Evolutionary conservation across 1,139 yeast species (phyloP).

Genomic region (Yamadazyma triangularis): DNA sequence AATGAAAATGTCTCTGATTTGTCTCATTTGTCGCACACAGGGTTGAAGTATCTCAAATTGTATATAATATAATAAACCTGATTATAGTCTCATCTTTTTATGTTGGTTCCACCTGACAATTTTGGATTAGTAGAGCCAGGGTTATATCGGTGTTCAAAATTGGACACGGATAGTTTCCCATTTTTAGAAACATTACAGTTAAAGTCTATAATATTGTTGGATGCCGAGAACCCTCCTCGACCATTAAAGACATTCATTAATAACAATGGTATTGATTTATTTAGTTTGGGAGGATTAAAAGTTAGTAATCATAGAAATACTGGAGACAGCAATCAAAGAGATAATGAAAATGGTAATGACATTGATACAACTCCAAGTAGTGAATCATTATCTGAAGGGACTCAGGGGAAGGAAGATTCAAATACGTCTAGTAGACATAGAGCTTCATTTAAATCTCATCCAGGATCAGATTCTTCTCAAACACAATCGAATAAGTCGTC

Average conservation of each 20-base stretch:
- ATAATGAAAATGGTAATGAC: constrained; percentile 13
- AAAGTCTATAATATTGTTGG: constrained; percentile 56
- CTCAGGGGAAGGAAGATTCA: too few relatives aligned
- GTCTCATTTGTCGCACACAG: too few relatives aligned
- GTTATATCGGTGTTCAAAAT: constrained; percentile 53
- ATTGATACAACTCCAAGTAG: too few relatives aligned
- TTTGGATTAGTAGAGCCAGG: constrained; percentile 77
- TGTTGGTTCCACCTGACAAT: constrained; percentile 78
- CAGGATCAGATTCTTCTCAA: too few relatives aligned
- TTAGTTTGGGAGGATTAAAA: constrained; percentile 43
- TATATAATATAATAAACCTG: too few relatives aligned
- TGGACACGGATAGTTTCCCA: constrained; percentile 57
- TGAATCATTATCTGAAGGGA: constrained; percentile 1
- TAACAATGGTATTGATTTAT: constrained; percentile 38
- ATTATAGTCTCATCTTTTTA: too few relatives aligned
- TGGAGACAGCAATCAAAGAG: constrained; percentile 15
- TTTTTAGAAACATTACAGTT: constrained; percentile 60
- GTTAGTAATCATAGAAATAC: constrained; percentile 40
- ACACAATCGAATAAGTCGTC: background rate
- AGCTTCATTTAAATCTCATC: too few relatives aligned
- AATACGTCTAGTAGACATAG: too few relatives aligned
- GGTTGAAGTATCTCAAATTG: too few relatives aligned
- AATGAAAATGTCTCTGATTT: too few relatives aligned
- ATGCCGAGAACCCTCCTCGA: constrained; percentile 70
- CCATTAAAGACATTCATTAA: constrained; percentile 43